A percentile compares a stretch with the other conserved stretches of the same genome.
phyloP scores from a whole-genome alignment of 768 basidiomycete genomes.

The Austroboletus festivus region DNA sequence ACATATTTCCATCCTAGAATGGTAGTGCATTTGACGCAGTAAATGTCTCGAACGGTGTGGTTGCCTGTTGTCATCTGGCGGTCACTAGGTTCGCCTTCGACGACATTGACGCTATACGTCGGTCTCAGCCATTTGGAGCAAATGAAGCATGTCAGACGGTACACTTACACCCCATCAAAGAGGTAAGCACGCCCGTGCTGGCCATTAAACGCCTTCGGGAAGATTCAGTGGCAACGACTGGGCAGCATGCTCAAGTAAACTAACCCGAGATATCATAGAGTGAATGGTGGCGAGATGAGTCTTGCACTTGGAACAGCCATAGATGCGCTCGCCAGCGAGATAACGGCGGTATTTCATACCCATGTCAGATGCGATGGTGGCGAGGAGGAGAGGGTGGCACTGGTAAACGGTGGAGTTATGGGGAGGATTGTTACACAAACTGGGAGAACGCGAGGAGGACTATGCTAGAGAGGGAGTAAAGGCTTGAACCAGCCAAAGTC shows the following conservation, averaged over 20 bases:
- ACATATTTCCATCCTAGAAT: conserved; percentile 99
- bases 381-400: conserved; percentile 10
- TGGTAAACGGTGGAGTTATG: conserved; percentile 9
- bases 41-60: conserved; percentile 95
- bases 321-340: conserved; percentile 80
- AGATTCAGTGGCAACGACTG: conserved; percentile 12
- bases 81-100: conserved; percentile 86
- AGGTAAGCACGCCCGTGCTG: conserved; percentile 95
- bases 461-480: no score
- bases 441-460: no score
- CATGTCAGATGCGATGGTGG: conserved; percentile 43
- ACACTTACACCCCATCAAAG: conserved; percentile 85
- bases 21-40: conserved; percentile 84
- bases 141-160: conserved; percentile 12
- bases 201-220: conserved; percentile 85
- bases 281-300: conserved; percentile 91
- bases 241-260: conserved; percentile 22
- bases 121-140: conserved; percentile 7
- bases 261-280: conserved; percentile 84
- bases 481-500: background rate
- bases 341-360: conserved; percentile 89
- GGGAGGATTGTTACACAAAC: no score
- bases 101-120: conserved; percentile 75
- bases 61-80: conserved; percentile 96
- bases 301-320: conserved; percentile 82